Evolutionary conservation across 768 basidiomycete genomes (phyloP).

Genomic region (Russula sp.): DNA sequence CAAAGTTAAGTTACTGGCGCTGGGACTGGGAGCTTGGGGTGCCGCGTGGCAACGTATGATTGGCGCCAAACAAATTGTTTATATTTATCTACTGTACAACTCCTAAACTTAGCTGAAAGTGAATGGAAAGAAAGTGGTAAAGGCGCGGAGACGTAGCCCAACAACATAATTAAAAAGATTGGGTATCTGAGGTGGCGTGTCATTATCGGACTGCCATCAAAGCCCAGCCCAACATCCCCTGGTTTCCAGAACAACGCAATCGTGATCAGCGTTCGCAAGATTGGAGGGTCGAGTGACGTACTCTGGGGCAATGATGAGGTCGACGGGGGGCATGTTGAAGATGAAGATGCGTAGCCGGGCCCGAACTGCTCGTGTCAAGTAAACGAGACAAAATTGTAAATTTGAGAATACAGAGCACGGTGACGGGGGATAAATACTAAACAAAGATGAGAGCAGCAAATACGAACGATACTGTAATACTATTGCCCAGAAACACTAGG

Average conservation of each 20-base stretch:
- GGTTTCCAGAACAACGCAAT: slow-evolving; percentile 13
- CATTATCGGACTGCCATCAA: background rate
- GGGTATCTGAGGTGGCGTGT: slow-evolving; percentile 14
- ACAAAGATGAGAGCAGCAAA: slow-evolving; percentile 39
- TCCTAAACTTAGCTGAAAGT: background rate
- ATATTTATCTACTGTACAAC: background rate
- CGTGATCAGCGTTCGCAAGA: slow-evolving; percentile 1
- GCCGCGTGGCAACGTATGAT: background rate
- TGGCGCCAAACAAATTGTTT: background rate
- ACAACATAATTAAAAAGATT: background rate
- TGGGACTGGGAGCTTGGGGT: background rate
- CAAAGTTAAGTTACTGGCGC: background rate
- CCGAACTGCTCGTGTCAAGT: background rate
- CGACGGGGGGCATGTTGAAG: background rate
- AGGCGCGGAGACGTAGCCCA: background rate
- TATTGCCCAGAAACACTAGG: slow-evolving; percentile 25
- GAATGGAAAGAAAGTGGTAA: background rate
- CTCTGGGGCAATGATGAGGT: background rate
- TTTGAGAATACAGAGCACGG: slow-evolving; percentile 40
- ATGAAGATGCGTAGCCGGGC: background rate
- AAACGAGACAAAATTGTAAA: slow-evolving; percentile 29
- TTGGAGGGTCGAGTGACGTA: slow-evolving; percentile 3
- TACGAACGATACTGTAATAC: slow-evolving; percentile 35
- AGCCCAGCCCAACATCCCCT: background rate
- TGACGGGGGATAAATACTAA: slow-evolving; percentile 36